phyloP scores from a whole-genome alignment of 805 yeast species.

The Kazachstania bromeliacearum region DNA sequence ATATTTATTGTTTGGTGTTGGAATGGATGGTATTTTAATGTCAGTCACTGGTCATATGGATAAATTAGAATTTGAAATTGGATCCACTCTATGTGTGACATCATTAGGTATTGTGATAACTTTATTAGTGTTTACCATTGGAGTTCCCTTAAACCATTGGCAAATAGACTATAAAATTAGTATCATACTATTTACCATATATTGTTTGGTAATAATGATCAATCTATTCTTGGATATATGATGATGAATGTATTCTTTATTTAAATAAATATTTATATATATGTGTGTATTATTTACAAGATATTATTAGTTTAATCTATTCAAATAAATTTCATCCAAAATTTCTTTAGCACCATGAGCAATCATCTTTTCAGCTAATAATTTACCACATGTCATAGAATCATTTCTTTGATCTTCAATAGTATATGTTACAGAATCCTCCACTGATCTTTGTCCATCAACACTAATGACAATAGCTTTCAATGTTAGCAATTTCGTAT shows the following conservation, averaged over 20 bases:
- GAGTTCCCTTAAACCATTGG: constrained; percentile 41
- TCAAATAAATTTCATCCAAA: constrained; percentile 69
- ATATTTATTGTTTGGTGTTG: constrained; percentile 70
- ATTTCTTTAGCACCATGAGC: constrained; percentile 76
- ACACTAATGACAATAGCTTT: constrained; percentile 74
- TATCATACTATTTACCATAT: constrained; percentile 11
- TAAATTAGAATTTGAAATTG: constrained; percentile 36
- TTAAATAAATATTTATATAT: too few species aligned
- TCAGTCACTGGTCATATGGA: too few species aligned
- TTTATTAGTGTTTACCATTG: constrained; percentile 31
- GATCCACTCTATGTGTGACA: constrained; percentile 32
- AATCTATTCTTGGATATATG: neutral
- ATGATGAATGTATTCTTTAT: neutral
- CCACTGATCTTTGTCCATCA: constrained; percentile 67
- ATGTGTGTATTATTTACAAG: constrained; percentile 12
- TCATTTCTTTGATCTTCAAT: constrained; percentile 42
- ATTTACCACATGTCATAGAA: constrained; percentile 60
- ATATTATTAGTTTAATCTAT: constrained; percentile 37
- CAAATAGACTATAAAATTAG: constrained; percentile 36
- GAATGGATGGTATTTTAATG: constrained; percentile 56
- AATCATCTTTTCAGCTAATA: constrained; percentile 57
- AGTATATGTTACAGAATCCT: constrained; percentile 32
- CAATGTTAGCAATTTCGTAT: constrained; percentile 39
- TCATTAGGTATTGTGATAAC: constrained; percentile 34
- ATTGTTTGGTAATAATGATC: constrained; percentile 24